phyloP scores from a whole-genome alignment of 75 land plant species.

The Azolla pinnata region DNA sequence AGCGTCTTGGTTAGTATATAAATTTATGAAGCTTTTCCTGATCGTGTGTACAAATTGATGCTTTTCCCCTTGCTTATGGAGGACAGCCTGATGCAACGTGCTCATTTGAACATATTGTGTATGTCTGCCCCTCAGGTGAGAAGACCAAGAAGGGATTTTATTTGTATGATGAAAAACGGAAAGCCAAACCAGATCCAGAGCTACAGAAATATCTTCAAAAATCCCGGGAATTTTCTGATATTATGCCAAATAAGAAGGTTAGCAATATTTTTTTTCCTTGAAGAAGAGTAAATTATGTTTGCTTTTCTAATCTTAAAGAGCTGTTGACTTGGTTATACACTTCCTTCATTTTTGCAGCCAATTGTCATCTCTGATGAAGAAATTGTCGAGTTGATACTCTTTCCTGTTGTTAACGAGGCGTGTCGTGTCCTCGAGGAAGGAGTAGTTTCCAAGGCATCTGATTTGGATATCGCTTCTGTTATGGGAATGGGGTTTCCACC shows the following conservation, averaged over 20 bases:
- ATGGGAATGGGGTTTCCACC: conserved; percentile 95
- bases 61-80: conserved; percentile 45
- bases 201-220: conserved; percentile 30
- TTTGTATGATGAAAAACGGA: conserved; percentile 26
- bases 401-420: conserved; percentile 33
- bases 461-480: conserved; percentile 34
- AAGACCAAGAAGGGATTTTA: conserved; percentile 34
- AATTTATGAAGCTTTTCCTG: conserved; percentile 67
- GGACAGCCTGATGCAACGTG: conserved; percentile 61
- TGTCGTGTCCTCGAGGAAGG: conserved; percentile 30
- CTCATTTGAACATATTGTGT: not conserved
- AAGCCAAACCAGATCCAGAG: conserved; percentile 40
- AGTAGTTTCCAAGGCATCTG: conserved; percentile 28
- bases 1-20: conserved; percentile 63
- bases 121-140: conserved; percentile 24
- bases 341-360: conserved; percentile 8
- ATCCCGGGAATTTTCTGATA: conserved; percentile 17
- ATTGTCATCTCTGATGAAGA: conserved; percentile 20
- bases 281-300: not conserved
- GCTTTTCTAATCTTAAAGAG: not conserved
- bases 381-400: conserved; percentile 30
- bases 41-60: conserved; percentile 44
- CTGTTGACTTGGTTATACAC: not conserved
- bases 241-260: conserved; percentile 30
- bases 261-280: not conserved